Evolutionary conservation across 768 basidiomycete genomes (phyloP), one percentile per base, ranked within the genome.

Genomic region (Pulveroboletus frians): DNA sequence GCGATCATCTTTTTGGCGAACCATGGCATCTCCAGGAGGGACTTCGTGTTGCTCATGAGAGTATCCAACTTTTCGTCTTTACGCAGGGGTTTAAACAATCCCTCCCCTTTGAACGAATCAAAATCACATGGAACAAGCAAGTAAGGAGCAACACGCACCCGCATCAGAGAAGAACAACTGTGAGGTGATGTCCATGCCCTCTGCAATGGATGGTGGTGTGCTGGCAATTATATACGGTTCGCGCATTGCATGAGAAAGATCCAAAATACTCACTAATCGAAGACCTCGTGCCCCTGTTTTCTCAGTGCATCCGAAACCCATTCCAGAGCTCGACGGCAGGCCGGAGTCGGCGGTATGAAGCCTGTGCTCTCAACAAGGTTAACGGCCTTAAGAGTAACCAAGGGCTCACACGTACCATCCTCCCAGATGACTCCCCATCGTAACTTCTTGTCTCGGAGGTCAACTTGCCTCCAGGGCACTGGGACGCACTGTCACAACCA

Each of bases 131-230:
- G 35, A 41, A 39, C 30, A 34, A 13, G 17, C 5, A 20, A 4
- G 17, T n/a, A 40, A 26, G 10, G 10, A 5, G 31, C 7, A 26
- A 50, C 20, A 48, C 56, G 49, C 39, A 76, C 81, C 81, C 41
- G 76, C 79, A 42, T 83, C 81, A 5, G 76, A 71, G 60, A 83
- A 80, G 29, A 76, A 62, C 18, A 83, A 61, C 51, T 81, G 76
- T 54, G 81, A 74, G 9, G 77, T 80, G 27, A 78, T 70, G 44
- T 71, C 68, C 18, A 80, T 61, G 17, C 79, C 76, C 40, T 74
- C 70, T 17, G 66, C 54, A 21, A 81, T 69, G 44, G 72, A 63
- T 15, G 81, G 81, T 23, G 80, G 69, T 9, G 52, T 55, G 46
- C 74, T 75, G 36, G 14, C 36, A n/a, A 42, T 39, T 26, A 3